Evolutionary conservation across 2,329 filamentous ascomycete genomes (phyloP), one percentile per base, ranked within the genome.

Genomic region (Pestalotiopsis sp.): DNA sequence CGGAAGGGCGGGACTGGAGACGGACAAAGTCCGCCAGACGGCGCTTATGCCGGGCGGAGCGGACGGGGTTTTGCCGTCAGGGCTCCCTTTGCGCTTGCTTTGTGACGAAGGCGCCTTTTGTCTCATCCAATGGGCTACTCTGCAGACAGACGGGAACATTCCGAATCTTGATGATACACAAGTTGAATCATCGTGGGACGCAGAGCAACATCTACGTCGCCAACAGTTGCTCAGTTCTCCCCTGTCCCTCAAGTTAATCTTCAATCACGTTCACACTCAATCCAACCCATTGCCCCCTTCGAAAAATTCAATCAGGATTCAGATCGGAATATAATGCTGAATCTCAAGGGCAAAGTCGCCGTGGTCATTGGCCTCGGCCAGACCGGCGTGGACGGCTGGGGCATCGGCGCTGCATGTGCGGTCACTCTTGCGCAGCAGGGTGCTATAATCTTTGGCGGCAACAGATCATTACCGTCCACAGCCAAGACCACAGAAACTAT

Each of bases 321-420:
- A 14, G 9, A 12, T 61, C 27, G 1, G 11, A 4, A 13, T 12
- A 63, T 4, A 1, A 49, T 65, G 62, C 41, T 83, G 57, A 71
- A 82, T 66, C 75, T 85, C 23, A 78, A 76, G 14, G 78, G 79
- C 41, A 84, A 84, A 77, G 78, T 85, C 31, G 83, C 80, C 23
- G 77, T 85, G 5, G 76, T 85, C 62, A 83, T 84, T 27, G 84
- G 84, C 52, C 79, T 85, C 39, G 84, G 84, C 27, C 81, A 84
- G 73, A 79, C 79, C 17, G 79, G 81, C 20, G 76, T 78, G 58
- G 78, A 81, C 36, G 83, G 82, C 23, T 87, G 84, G 85, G 84
- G 84, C 41, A 87, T 85, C 71, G 85, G 85, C 12, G 81, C 84
- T 23, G 84, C 85, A 45, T 85, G 81, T 62, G 83, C 85, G n/a